Base-by-base conservation (phyloP, 176 grass and related monocot species). In the Rhipidocladum racemiflorum region DNA sequence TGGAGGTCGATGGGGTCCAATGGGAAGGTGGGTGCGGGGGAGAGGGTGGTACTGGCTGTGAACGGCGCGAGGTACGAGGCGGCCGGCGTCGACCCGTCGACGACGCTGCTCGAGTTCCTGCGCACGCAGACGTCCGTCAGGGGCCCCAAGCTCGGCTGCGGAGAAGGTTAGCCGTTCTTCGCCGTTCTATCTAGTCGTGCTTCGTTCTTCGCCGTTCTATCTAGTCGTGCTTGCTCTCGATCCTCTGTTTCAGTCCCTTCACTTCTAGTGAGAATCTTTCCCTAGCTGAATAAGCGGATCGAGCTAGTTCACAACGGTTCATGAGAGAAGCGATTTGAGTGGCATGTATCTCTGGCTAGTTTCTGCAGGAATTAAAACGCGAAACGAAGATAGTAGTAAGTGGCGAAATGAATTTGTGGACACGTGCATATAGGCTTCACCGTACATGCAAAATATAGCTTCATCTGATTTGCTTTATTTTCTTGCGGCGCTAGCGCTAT, bases 91-190 rank as follows among this genome's bases (percentile, higher is more conserved):
- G 84, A 93, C 39, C 90, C 86, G 28, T 93, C 86, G n/a, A 91
- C 80, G 71, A 85, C 94, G 74, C 85, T 97, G 81, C 89, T 97
- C 2, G 86, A 91, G 88, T 97, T 93, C 76, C 85, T 97, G 12
- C 82, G 94, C 66, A 93, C 84, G 0, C 87, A 1, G 28, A 91
- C 94, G 3, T 83, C 81, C 21, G 90, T 85, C 82, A 61, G 72
- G 6, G 94, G 91, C 0, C 86, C 94, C 67, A 97, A 97, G 94
- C 94, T 97, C 51, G 89, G 91, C 50, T 97, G 94, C 82, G 94
- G 91, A 34, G 91, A 97, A 87, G 94, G 94, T 65, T 0, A 51
- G 23, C 54, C 27, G 1, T 62, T 7, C 60, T 62, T 30, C 27
- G 2, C 60, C 13, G 25, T 12, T 59, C 55, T n/a, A 13, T 59